Conservation (phyloP, 768 basidiomycete genomes). For the Trametes coccinea region DNA sequence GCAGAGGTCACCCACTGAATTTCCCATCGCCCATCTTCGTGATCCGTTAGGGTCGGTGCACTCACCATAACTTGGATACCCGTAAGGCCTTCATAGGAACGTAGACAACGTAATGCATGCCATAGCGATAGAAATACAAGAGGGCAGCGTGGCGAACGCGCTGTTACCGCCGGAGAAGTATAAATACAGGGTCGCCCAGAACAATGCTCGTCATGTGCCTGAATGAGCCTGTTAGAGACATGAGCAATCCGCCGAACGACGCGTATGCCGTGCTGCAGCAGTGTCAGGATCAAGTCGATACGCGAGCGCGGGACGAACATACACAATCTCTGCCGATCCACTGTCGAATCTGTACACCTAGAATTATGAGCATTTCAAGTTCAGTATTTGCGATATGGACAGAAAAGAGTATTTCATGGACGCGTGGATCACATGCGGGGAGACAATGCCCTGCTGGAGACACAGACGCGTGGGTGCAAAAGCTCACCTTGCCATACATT, state of each 20-base stretch:
- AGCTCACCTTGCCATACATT: conserved; percentile 92
- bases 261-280: conserved; percentile 83
- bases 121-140: conserved; percentile 9
- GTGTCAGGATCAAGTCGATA: conserved; percentile 3
- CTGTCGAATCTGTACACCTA: conserved; percentile 98
- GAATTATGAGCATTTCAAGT: not conserved
- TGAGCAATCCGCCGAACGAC: conserved; percentile 92
- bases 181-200: conserved; percentile 89
- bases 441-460: too few relatives aligned
- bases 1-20: too few relatives aligned
- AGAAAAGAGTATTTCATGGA: too few relatives aligned
- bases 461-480: not conserved
- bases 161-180: conserved; percentile 78
- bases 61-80: too few relatives aligned
- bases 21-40: too few relatives aligned
- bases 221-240: conserved; percentile 91
- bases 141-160: not conserved
- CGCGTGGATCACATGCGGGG: too few relatives aligned
- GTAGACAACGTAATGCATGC: too few relatives aligned
- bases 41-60: too few relatives aligned
- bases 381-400: too few relatives aligned
- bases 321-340: conserved; percentile 83
- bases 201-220: conserved; percentile 91
- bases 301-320: conserved; percentile 35
- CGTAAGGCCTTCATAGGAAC: too few relatives aligned